These are phyloP conservation scores for Mycosphaerella sp. DNA, from an alignment of 2,329 filamentous ascomycete species.

Conservation along the genomic window DNA sequence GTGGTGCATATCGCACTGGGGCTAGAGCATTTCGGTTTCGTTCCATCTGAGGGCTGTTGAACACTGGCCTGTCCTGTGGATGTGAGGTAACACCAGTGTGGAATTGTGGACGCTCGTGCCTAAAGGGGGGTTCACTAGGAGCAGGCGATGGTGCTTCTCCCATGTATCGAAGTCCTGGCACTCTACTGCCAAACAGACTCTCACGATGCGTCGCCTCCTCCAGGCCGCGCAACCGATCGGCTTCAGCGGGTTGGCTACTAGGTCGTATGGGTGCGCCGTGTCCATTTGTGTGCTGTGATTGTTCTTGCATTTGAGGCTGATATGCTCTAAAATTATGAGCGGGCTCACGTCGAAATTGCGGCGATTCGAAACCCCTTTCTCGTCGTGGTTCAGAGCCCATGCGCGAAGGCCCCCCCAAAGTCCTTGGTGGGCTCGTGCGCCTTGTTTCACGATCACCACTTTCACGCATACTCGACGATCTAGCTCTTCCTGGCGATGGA, in stretches of 20 bases:
- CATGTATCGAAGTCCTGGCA: conserved; percentile 24
- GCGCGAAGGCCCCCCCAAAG: conserved; percentile 26
- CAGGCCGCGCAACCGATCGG: conserved; percentile 15
- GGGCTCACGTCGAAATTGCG: conserved; percentile 28
- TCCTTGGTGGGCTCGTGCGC: conserved; percentile 25
- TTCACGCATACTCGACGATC: conserved; percentile 35
- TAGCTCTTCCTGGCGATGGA: conserved; percentile 39
- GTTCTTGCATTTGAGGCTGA: conserved; percentile 22
- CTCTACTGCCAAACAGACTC: conserved; percentile 19
- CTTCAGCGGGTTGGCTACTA: conserved; percentile 33
- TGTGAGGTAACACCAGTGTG: conserved; percentile 27
- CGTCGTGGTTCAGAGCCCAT: conserved; percentile 24
- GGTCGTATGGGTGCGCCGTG: conserved; percentile 26
- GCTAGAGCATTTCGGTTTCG: conserved; percentile 21
- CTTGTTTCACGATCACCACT: conserved; percentile 22
- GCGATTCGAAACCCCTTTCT: conserved; percentile 31
- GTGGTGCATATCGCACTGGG: conserved; percentile 20
- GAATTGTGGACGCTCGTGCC: conserved; percentile 22
- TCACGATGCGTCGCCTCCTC: conserved; percentile 26
- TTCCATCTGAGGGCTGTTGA: conserved; percentile 27
- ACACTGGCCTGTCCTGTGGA: conserved; percentile 22
- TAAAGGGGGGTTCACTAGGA: conserved; percentile 17
- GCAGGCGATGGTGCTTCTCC: conserved; percentile 21
- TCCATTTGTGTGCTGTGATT: conserved; percentile 21
- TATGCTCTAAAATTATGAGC: conserved; percentile 31